Conservation (phyloP, 1,284 basidiomycete species). For the Rhodofomes roseus region DNA sequence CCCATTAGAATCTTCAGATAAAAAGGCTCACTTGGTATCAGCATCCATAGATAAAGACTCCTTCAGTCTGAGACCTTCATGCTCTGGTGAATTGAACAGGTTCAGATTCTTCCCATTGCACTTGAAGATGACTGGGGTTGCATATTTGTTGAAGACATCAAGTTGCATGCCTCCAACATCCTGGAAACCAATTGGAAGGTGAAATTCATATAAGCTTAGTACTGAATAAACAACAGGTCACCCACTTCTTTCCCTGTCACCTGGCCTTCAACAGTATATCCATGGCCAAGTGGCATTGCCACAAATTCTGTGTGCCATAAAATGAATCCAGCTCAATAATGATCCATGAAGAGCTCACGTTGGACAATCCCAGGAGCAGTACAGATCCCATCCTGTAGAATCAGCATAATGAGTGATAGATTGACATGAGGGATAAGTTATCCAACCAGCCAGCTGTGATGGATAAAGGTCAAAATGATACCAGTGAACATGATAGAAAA, state of each 20-base stretch:
- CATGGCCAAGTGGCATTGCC: constrained; percentile 6
- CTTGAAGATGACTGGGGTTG: background rate
- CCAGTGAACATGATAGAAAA: too few species aligned
- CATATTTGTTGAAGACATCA: constrained; percentile 30
- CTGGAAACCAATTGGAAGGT: background rate
- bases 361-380: constrained; percentile 4
- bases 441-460: background rate
- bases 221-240: background rate
- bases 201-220: background rate
- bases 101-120: background rate
- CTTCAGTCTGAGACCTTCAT: background rate
- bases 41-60: background rate
- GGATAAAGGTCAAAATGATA: too few species aligned
- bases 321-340: background rate
- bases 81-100: background rate
- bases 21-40: background rate
- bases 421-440: too few species aligned
- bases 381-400: constrained; percentile 7
- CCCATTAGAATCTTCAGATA: too few species aligned
- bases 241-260: constrained; percentile 6
- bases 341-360: background rate
- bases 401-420: background rate
- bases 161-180: constrained; percentile 17
- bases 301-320: constrained; percentile 7
- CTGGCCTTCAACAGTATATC: constrained; percentile 7